phyloP scores from a whole-genome alignment of 2,329 filamentous ascomycete genomes.

The Camillea tinctor region DNA sequence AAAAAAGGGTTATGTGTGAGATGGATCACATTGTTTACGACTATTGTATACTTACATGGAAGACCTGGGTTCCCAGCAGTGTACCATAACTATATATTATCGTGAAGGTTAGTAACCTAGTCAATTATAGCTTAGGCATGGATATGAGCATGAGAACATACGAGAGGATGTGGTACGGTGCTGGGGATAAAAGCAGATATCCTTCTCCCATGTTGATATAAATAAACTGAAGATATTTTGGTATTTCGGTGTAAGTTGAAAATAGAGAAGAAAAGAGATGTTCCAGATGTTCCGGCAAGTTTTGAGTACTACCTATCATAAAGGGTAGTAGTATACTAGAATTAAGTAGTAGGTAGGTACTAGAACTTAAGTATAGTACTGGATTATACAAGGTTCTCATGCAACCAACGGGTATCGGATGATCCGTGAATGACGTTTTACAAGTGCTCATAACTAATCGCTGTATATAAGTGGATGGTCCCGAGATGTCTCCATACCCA shows the following conservation, averaged over 20 bases:
- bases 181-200: conserved; percentile 60
- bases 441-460: neutral
- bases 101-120: conserved; percentile 18
- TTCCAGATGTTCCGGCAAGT: conserved; percentile 1
- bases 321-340: too few species aligned
- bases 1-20: neutral
- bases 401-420: neutral
- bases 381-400: neutral
- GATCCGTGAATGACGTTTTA: neutral
- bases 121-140: conserved; percentile 6
- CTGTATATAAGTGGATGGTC: too few species aligned
- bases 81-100: conserved; percentile 69
- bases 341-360: too few species aligned
- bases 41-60: conserved; percentile 61
- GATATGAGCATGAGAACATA: conserved; percentile 38
- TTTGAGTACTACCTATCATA: too few species aligned
- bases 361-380: too few species aligned
- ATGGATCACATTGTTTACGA: neutral
- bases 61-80: conserved; percentile 81
- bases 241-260: neutral
- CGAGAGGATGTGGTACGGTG: conserved; percentile 76
- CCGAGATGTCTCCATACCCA: too few species aligned
- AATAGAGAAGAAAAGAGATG: neutral
- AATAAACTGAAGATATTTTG: neutral
- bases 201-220: conserved; percentile 41